Percentiles rank a stretch among this genome's conserved stretches.
phyloP scores from a whole-genome alignment of 2,329 filamentous ascomycete species.

The Ascochyta lentis region DNA sequence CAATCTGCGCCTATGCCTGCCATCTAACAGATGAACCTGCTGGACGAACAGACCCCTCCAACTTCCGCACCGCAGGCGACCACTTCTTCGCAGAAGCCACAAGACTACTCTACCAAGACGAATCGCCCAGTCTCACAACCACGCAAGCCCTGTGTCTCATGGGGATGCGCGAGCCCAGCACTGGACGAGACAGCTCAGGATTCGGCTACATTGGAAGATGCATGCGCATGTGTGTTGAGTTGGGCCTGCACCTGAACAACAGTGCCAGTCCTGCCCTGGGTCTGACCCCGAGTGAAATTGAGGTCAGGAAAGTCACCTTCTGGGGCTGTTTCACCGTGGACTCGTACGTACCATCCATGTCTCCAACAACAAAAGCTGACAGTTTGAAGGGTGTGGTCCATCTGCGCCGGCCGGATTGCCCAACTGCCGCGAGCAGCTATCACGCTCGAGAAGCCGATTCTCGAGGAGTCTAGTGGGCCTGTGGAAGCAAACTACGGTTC shows the following conservation, averaged over 20 bases:
- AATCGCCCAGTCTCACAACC: slow-evolving; percentile 71
- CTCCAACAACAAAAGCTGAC: neutral
- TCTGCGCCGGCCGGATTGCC: slow-evolving; percentile 56
- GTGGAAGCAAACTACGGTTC: slow-evolving; percentile 45
- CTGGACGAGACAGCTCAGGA: slow-evolving; percentile 73
- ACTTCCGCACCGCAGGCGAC: slow-evolving; percentile 71
- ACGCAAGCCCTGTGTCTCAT: slow-evolving; percentile 79
- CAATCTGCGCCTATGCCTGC: slow-evolving; percentile 69
- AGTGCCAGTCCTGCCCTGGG: slow-evolving; percentile 40
- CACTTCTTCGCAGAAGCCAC: slow-evolving; percentile 76
- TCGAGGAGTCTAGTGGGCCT: slow-evolving; percentile 65
- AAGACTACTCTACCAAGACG: slow-evolving; percentile 62
- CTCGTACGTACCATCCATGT: slow-evolving; percentile 45
- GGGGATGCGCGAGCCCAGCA: slow-evolving; percentile 76
- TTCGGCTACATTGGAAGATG: slow-evolving; percentile 77
- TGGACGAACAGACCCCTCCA: slow-evolving; percentile 67
- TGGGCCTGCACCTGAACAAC: slow-evolving; percentile 67
- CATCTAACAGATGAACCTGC: slow-evolving; percentile 70
- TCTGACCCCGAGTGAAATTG: slow-evolving; percentile 52
- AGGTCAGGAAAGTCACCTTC: slow-evolving; percentile 60
- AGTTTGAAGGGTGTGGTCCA: slow-evolving; percentile 50
- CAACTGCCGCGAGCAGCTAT: slow-evolving; percentile 58
- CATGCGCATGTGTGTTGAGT: slow-evolving; percentile 73
- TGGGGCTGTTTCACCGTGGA: slow-evolving; percentile 61
- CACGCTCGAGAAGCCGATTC: slow-evolving; percentile 54